These are phyloP conservation scores for Nigrospora osmanthi DNA, from an alignment of 2,329 filamentous ascomycete species.

Conservation along the genomic window DNA sequence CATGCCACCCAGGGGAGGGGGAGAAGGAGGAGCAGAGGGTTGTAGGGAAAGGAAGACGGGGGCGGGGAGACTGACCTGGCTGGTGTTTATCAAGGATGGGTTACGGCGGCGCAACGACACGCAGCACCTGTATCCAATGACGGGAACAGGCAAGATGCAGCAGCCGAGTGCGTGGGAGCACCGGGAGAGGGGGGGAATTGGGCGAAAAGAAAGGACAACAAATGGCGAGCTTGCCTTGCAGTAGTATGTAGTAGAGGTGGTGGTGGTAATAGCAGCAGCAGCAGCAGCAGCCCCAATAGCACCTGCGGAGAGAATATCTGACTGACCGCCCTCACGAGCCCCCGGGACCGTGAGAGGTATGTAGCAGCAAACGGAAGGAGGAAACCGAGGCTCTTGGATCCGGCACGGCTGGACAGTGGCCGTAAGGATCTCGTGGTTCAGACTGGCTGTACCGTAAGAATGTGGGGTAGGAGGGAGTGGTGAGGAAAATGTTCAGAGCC, in stretches of 20 bases:
- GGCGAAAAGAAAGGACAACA: constrained; percentile 12
- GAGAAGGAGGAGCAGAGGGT: constrained; percentile 10
- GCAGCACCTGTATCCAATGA: constrained; percentile 1
- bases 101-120: constrained; percentile 17
- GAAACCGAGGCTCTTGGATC: not conserved
- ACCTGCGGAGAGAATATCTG: too few relatives aligned
- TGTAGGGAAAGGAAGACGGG: constrained; percentile 11
- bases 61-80: constrained; percentile 20
- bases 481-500: not conserved
- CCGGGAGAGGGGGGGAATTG: constrained; percentile 18
- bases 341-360: too few relatives aligned
- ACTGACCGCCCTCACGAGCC: too few relatives aligned
- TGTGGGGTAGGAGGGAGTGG: not conserved
- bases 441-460: not conserved
- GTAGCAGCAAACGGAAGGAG: too few relatives aligned
- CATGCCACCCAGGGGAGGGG: constrained; percentile 17
- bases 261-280: not conserved
- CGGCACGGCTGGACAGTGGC: not conserved
- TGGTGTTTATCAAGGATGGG: constrained; percentile 23
- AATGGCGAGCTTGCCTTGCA: not conserved
- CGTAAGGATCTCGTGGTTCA: not conserved
- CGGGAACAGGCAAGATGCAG: constrained; percentile 21
- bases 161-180: constrained; percentile 23
- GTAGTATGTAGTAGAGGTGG: not conserved
- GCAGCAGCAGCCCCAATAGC: too few relatives aligned